Evolutionary conservation across 192 early-diverging fungal species (phyloP).

Genomic region (Dispira simplex): DNA sequence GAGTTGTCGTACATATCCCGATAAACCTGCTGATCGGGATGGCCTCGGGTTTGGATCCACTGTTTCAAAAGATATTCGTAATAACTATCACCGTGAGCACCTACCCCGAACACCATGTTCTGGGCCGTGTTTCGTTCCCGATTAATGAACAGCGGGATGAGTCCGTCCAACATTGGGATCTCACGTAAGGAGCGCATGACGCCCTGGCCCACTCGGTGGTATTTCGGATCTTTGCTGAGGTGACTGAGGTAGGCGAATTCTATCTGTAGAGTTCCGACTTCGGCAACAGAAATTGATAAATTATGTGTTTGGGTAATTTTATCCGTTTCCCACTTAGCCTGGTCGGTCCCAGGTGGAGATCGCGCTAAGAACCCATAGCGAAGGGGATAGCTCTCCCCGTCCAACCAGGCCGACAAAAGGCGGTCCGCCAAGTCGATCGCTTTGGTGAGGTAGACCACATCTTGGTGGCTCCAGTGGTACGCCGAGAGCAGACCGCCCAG

Average conservation of each 20-base stretch:
- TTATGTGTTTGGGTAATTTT: background rate
- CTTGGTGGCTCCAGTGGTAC: constrained; percentile 44
- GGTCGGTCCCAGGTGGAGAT: background rate
- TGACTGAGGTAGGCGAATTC: constrained; percentile 81
- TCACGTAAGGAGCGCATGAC: constrained; percentile 29
- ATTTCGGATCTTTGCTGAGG: constrained; percentile 59
- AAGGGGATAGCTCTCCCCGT: background rate
- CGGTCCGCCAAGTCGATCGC: constrained; percentile 62
- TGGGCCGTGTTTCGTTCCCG: constrained; percentile 21
- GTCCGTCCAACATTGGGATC: constrained; percentile 16
- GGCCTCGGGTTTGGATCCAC: constrained; percentile 42
- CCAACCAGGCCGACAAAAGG: constrained; percentile 43
- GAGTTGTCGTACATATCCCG: constrained; percentile 45
- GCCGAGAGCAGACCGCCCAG: constrained; percentile 76
- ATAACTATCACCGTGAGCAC: constrained; percentile 81
- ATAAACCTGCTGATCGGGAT: constrained; percentile 37
- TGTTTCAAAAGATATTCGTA: constrained; percentile 91
- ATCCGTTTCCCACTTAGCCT: background rate
- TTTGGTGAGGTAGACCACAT: constrained; percentile 45
- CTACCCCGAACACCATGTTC: constrained; percentile 33
- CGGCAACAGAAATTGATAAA: constrained; percentile 28
- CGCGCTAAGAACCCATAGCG: background rate
- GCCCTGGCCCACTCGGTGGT: constrained; percentile 62
- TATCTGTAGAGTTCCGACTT: constrained; percentile 74
- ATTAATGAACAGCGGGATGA: constrained; percentile 19